phyloP scores from a whole-genome alignment of 306 rosid species.

The Sicyos baderoa region DNA sequence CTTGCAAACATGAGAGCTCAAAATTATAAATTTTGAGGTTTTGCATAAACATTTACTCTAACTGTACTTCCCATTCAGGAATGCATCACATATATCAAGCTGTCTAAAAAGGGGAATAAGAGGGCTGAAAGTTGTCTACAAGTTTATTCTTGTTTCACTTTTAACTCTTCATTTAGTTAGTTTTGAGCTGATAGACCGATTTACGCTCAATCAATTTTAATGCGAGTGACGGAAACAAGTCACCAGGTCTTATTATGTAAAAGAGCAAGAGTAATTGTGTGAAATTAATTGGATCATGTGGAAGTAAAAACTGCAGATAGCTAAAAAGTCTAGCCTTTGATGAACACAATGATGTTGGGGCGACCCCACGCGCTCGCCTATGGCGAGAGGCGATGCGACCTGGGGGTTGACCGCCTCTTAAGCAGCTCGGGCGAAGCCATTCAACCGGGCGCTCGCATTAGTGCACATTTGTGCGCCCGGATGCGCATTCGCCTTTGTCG shows the following conservation, averaged over 20 bases:
- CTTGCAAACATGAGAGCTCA: background rate
- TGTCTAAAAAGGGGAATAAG: background rate
- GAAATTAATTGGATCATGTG: background rate
- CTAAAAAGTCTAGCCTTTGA: too few species aligned
- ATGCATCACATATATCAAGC: background rate
- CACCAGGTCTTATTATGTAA: background rate
- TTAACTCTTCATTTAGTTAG: background rate
- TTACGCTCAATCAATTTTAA: background rate
- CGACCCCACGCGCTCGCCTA: too few species aligned
- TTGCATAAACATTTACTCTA: background rate
- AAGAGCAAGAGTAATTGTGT: background rate
- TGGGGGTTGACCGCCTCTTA: too few species aligned
- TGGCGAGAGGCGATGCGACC: too few species aligned
- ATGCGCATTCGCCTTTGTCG: too few species aligned
- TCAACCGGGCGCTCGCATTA: too few species aligned
- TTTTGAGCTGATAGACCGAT: background rate
- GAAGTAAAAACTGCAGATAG: background rate
- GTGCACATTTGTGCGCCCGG: too few species aligned
- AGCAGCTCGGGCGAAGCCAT: too few species aligned
- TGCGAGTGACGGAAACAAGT: background rate
- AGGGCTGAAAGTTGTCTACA: background rate
- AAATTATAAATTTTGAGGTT: background rate
- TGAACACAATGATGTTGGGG: too few species aligned
- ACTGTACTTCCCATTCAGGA: background rate
- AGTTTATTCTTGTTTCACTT: background rate